phyloP scores from a whole-genome alignment of 2,329 filamentous ascomycete genomes.

The Neonectria magnoliae region DNA sequence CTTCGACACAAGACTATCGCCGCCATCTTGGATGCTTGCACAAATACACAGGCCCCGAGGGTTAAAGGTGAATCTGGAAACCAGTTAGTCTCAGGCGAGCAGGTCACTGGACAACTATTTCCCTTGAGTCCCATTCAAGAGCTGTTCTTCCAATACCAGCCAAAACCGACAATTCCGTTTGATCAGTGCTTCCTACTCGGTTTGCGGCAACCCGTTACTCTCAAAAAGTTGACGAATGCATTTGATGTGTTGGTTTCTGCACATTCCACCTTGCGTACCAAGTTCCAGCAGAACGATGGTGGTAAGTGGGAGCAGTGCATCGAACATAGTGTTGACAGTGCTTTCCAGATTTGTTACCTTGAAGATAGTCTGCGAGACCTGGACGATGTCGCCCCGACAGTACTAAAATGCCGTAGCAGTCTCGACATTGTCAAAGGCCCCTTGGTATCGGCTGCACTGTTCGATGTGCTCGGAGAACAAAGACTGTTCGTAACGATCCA shows the following conservation, averaged over 20 bases:
- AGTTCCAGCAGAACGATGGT: background rate
- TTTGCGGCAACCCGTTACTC: background rate
- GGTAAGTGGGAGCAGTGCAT: background rate
- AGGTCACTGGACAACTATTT: background rate
- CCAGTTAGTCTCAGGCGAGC: no score
- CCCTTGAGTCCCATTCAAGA: constrained; percentile 16
- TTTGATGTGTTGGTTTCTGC: background rate
- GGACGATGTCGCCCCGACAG: background rate
- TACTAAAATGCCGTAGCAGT: background rate
- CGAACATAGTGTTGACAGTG: background rate
- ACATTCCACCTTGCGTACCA: background rate
- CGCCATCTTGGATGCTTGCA: constrained; percentile 2
- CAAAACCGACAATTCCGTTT: constrained; percentile 16
- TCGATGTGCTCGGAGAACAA: background rate
- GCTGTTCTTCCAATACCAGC: constrained; percentile 13
- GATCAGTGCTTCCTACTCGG: constrained; percentile 8
- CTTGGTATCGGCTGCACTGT: background rate
- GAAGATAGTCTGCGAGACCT: no score
- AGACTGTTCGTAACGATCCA: background rate
- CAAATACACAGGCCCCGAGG: background rate
- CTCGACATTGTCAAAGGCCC: constrained; percentile 2
- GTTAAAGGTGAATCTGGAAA: background rate
- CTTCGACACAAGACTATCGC: constrained; percentile 20
- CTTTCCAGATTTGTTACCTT: background rate
- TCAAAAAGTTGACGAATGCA: background rate